phyloP scores from a whole-genome alignment of 208 protist species.

The Tritrichomonas foetus region DNA sequence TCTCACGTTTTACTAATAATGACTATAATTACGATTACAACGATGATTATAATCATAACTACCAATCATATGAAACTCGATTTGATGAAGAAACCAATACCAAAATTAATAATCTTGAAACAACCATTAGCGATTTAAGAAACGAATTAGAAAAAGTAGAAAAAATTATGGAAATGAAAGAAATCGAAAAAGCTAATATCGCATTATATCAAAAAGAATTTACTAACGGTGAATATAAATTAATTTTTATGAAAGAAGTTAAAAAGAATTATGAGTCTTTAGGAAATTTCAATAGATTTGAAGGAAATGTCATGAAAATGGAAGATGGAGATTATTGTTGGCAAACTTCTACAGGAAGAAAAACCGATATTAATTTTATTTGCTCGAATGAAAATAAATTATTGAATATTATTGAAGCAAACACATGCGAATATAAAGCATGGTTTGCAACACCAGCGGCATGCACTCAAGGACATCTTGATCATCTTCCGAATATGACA shows the following conservation, averaged over 20 bases:
- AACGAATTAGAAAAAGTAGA: too few relatives aligned
- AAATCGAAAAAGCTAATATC: background rate
- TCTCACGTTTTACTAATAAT: too few relatives aligned
- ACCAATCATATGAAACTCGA: too few relatives aligned
- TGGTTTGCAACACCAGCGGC: background rate
- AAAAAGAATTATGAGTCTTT: background rate
- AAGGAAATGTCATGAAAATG: background rate
- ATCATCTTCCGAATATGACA: too few relatives aligned
- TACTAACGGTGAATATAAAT: background rate
- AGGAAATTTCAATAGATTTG: background rate
- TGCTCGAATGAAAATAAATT: slow-evolving; percentile 13
- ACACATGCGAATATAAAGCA: background rate
- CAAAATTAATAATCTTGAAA: too few relatives aligned
- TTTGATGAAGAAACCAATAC: too few relatives aligned
- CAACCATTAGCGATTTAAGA: too few relatives aligned
- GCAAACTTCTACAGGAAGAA: background rate
- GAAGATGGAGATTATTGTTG: slow-evolving; percentile 29
- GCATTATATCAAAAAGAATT: background rate
- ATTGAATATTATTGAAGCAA: background rate
- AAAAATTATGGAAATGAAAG: too few relatives aligned
- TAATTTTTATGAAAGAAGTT: background rate
- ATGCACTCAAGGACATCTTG: background rate
- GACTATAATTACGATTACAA: too few relatives aligned
- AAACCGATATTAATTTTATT: background rate
- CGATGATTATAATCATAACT: too few relatives aligned